phyloP scores from a whole-genome alignment of 768 basidiomycete species.

The Suillus spraguei region DNA sequence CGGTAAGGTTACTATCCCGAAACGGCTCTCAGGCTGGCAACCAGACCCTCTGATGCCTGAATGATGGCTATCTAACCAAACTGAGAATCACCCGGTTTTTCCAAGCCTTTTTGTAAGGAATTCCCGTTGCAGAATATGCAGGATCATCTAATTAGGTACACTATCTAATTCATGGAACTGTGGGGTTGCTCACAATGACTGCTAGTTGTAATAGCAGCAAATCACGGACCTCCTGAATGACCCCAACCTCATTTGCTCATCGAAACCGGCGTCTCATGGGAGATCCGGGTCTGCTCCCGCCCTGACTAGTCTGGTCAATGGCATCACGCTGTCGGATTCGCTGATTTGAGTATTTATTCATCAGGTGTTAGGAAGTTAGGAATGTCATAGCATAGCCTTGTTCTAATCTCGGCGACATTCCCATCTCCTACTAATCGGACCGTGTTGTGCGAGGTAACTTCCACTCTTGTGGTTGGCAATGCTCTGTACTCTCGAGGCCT shows the following conservation, averaged over 20 bases:
- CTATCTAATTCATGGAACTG: slow-evolving; percentile 17
- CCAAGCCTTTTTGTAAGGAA: slow-evolving; percentile 8
- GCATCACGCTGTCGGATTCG: slow-evolving; percentile 3
- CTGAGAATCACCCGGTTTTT: slow-evolving; percentile 19
- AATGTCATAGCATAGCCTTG: slow-evolving; percentile 29
- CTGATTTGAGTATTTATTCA: slow-evolving; percentile 14
- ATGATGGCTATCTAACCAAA: slow-evolving; percentile 32
- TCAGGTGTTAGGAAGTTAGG: slow-evolving; percentile 15
- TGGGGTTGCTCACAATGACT: slow-evolving; percentile 17
- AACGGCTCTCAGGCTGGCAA: slow-evolving; percentile 28
- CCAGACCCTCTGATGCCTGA: slow-evolving; percentile 30
- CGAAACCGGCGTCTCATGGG: slow-evolving; percentile 22
- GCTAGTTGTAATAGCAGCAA: slow-evolving; percentile 23
- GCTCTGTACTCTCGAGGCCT: background rate
- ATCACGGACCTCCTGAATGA: slow-evolving; percentile 19
- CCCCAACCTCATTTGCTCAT: slow-evolving; percentile 18
- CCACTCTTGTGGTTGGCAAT: background rate
- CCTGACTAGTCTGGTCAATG: slow-evolving; percentile 6
- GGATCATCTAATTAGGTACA: slow-evolving; percentile 21
- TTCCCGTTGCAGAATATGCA: slow-evolving; percentile 12
- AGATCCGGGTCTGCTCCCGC: slow-evolving; percentile 10
- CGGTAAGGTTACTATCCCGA: slow-evolving; percentile 17
- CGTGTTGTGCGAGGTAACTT: slow-evolving; percentile 12
- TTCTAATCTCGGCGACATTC: slow-evolving; percentile 27
- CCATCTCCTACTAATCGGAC: slow-evolving; percentile 19